Evolutionary conservation across 2,329 filamentous ascomycete genomes (phyloP).

Genomic region (Arthrobotrys entomopaga): DNA sequence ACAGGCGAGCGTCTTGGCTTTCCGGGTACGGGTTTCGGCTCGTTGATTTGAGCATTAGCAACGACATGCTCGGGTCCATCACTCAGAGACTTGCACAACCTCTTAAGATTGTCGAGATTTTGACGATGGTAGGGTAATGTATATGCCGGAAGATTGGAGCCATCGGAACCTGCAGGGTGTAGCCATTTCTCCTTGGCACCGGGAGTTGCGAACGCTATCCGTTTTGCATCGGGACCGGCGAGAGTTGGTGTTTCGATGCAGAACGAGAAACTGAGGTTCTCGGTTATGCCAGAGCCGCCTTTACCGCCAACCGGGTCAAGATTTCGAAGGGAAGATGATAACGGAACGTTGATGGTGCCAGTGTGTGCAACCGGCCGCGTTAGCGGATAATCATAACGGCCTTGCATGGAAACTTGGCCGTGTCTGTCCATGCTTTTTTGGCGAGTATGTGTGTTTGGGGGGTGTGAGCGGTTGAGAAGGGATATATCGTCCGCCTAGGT

Average conservation of each 20-base stretch:
- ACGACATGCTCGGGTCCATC: slow-evolving; percentile 75
- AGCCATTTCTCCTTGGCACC: slow-evolving; percentile 92
- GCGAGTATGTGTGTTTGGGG: no score
- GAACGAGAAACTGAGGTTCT: slow-evolving; percentile 85
- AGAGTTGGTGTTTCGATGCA: slow-evolving; percentile 96
- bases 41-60: slow-evolving; percentile 83
- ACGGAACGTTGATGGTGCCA: slow-evolving; percentile 47
- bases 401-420: slow-evolving; percentile 53
- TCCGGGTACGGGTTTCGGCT: slow-evolving; percentile 68
- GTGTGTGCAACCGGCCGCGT: slow-evolving; percentile 50
- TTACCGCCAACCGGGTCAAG: slow-evolving; percentile 50
- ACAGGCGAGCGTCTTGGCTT: slow-evolving; percentile 65
- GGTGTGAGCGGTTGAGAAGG: slow-evolving; percentile 7
- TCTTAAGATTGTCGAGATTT: slow-evolving; percentile 82
- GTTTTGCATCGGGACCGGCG: slow-evolving; percentile 89
- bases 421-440: slow-evolving; percentile 52
- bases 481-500: slow-evolving; percentile 31
- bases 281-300: slow-evolving; percentile 50
- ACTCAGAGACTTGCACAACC: slow-evolving; percentile 83
- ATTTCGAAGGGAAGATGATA: slow-evolving; percentile 49
- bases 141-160: slow-evolving; percentile 84
- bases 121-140: slow-evolving; percentile 90
- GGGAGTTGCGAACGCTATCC: slow-evolving; percentile 90
- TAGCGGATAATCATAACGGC: slow-evolving; percentile 52
- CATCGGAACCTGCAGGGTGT: slow-evolving; percentile 80